Conservation (phyloP, 2,329 filamentous ascomycete species). For the Sclerotiophoma versabilis region DNA sequence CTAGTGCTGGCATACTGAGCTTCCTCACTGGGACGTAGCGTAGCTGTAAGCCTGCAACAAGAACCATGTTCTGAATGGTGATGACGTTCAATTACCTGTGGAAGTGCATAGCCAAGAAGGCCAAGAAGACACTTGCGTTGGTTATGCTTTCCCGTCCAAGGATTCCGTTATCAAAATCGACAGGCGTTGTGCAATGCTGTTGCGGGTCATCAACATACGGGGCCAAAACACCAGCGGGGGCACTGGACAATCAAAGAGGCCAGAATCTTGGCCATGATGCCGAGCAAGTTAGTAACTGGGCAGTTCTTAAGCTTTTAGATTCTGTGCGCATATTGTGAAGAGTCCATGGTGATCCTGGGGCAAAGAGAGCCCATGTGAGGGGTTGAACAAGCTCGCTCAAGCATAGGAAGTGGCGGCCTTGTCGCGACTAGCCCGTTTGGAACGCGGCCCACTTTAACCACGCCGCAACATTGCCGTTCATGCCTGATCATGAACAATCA, state of each 20-base stretch:
- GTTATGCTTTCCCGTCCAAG: slow-evolving; percentile 6
- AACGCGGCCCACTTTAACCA: not conserved
- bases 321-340: no score
- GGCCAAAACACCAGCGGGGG: no score
- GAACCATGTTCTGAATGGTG: slow-evolving; percentile 11
- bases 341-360: no score
- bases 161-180: not conserved
- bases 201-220: not conserved
- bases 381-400: slow-evolving; percentile 9
- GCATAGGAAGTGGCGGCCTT: slow-evolving; percentile 4
- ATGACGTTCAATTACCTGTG: slow-evolving; percentile 27
- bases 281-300: no score
- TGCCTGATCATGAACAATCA: not conserved
- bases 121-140: slow-evolving; percentile 16
- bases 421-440: not conserved
- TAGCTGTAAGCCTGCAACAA: slow-evolving; percentile 18
- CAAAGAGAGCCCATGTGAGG: slow-evolving; percentile 3
- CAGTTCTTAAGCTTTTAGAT: no score
- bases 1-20: slow-evolving; percentile 19
- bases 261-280: no score
- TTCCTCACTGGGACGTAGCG: slow-evolving; percentile 36
- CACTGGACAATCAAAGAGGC: no score
- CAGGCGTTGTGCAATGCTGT: not conserved
- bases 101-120: slow-evolving; percentile 30
- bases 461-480: not conserved